Conservation (phyloP, 495 filamentous ascomycete genomes). For the Penicillium waksmanii region DNA sequence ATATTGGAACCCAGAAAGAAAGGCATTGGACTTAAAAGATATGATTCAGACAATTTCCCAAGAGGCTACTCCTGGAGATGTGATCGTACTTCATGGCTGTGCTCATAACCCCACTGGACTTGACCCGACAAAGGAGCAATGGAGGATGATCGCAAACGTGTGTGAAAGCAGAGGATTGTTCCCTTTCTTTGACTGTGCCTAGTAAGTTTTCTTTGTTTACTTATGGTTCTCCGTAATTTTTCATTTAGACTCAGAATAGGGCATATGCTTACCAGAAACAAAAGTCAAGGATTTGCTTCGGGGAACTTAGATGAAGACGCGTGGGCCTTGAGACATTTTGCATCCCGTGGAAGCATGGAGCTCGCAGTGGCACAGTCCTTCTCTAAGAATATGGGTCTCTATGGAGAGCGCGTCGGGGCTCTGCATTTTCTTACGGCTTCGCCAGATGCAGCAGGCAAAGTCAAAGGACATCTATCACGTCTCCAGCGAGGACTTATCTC, state of each 20-base stretch:
- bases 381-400: slow-evolving; percentile 9
- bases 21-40: not conserved
- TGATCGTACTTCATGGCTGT: slow-evolving; percentile 9
- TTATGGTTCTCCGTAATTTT: not conserved
- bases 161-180: slow-evolving; percentile 4
- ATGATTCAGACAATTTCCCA: not conserved
- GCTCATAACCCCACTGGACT: slow-evolving; percentile 12
- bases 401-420: slow-evolving; percentile 10
- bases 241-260: not conserved
- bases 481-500: slow-evolving; percentile 12
- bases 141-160: not conserved
- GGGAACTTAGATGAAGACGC: slow-evolving; percentile 11
- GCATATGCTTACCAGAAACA: not conserved
- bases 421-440: slow-evolving; percentile 8
- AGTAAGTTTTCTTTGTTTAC: slow-evolving; percentile 4
- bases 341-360: slow-evolving; percentile 1
- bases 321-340: slow-evolving; percentile 10
- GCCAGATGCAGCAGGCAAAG: slow-evolving; percentile 9
- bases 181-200: slow-evolving; percentile 10
- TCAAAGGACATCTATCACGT: slow-evolving; percentile 2
- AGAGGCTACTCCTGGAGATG: slow-evolving; percentile 1
- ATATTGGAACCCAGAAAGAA: slow-evolving; percentile 9
- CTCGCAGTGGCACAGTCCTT: slow-evolving; percentile 7
- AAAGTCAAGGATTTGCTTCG: slow-evolving; percentile 11
- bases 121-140: slow-evolving; percentile 11